Base-by-base conservation (phyloP, 2,329 filamentous ascomycete genomes). In the Shiraia sp. region DNA sequence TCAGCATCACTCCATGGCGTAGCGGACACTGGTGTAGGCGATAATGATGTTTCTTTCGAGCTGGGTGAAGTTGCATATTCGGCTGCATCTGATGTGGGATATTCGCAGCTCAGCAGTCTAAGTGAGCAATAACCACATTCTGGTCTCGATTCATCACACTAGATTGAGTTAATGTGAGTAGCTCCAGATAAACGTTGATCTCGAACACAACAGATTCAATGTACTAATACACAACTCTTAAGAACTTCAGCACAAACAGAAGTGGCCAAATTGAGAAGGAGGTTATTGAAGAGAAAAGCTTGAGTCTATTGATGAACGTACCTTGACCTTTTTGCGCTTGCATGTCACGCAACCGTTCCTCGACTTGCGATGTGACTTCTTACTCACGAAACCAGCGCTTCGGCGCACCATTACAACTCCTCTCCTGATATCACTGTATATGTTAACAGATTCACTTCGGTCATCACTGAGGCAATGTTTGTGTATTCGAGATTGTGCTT, bases 281-380 rank as follows among this genome's bases (percentile, higher is more conserved):
- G n/a, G n/a, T n/a, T n/a, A n/a, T n/a, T n/a, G n/a, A n/a, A n/a
- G n/a, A n/a, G n/a, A n/a, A n/a, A n/a, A n/a, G n/a, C n/a, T n/a
- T n/a, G n/a, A n/a, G n/a, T n/a, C n/a, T n/a, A n/a, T n/a, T n/a
- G n/a, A n/a, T n/a, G n/a, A n/a, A 16, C 32, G 26, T 48, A 66
- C 64, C 55, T 68, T 68, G 8, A 66, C 59, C 42, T 65, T 68
- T 49, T 65, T 68, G 13, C 49, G 49, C 38, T 66, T 68, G 41
- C 64, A 68, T 7, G 53, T 65, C 3, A 49, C 26, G 36, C 63
- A 68, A 3, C 64, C 64, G 28, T 51, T 51, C 36, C 62, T 45
- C 9, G 63, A 66, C 40, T 68, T 68, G 32, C 47, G 53, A 32
- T 68, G 64, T 6, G 64, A 48, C 32, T 57, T 56, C 42, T 68